Conservation (phyloP, 208 protist species). For the Leishmania tarentolae region DNA sequence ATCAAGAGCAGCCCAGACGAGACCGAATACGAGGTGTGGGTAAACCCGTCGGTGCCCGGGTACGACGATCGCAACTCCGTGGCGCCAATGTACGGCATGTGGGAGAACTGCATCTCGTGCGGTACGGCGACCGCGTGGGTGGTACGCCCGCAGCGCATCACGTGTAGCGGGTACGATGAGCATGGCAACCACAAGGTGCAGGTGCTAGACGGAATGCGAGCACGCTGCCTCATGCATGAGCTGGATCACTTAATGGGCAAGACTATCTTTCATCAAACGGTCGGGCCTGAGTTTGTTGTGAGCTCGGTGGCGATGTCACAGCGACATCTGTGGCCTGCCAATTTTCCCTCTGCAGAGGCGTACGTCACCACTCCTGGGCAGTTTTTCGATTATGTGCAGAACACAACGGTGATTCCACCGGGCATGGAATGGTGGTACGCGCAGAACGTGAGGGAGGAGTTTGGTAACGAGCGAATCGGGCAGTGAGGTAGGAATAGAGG, state of each 20-base stretch:
- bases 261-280: constrained; percentile 79
- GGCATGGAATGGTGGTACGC: constrained; percentile 87
- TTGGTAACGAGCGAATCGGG: constrained; percentile 57
- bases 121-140: constrained; percentile 78
- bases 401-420: constrained; percentile 66
- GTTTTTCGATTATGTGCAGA: constrained; percentile 90
- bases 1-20: constrained; percentile 70
- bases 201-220: constrained; percentile 83
- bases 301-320: constrained; percentile 75
- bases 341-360: constrained; percentile 89
- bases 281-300: constrained; percentile 83
- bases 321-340: constrained; percentile 78
- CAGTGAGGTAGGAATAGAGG: background rate
- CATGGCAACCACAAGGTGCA: constrained; percentile 78
- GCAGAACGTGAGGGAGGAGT: constrained; percentile 45
- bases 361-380: constrained; percentile 68
- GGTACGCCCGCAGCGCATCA: constrained; percentile 80
- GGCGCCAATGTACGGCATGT: constrained; percentile 92
- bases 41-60: constrained; percentile 78
- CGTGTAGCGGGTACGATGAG: constrained; percentile 67
- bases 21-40: constrained; percentile 83
- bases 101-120: constrained; percentile 91
- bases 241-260: constrained; percentile 86
- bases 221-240: constrained; percentile 90
- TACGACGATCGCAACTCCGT: constrained; percentile 75